Percentiles rank a stretch among this genome's conserved stretches.
Conservation (phyloP, 1,284 basidiomycete genomes). For the Neonothopanus nambi region DNA sequence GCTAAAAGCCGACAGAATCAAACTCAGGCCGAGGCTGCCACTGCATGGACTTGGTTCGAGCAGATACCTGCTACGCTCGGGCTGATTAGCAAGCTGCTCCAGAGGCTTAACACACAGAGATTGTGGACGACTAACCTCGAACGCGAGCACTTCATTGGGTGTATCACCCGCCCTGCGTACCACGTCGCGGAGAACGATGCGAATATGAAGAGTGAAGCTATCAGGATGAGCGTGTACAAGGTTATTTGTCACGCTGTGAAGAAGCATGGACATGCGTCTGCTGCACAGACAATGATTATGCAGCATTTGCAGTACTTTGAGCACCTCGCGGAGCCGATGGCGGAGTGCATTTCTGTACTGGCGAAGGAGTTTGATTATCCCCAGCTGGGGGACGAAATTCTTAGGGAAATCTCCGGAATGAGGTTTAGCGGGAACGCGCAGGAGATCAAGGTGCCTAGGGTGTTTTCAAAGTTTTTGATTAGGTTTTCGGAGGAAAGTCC, state of each 20-base stretch:
- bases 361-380: conserved; percentile 88
- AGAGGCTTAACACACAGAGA: conserved; percentile 69
- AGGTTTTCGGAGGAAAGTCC: conserved; percentile 84
- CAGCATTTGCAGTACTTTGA: conserved; percentile 94
- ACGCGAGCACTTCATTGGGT: conserved; percentile 83
- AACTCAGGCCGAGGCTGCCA: conserved; percentile 45
- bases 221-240: conserved; percentile 80
- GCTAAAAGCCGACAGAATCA: conserved; percentile 31
- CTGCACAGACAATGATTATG: conserved; percentile 88
- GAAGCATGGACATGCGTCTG: conserved; percentile 82
- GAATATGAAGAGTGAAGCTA: conserved; percentile 81
- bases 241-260: conserved; percentile 93
- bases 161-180: conserved; percentile 85
- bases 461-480: conserved; percentile 86
- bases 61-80: conserved; percentile 72
- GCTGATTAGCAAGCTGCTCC: conserved; percentile 71
- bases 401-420: conserved; percentile 82
- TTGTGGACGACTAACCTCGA: conserved; percentile 89
- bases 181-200: conserved; percentile 84
- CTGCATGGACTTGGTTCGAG: conserved; percentile 74
- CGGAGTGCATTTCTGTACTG: conserved; percentile 82
- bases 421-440: conserved; percentile 64
- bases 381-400: conserved; percentile 88
- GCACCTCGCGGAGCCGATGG: conserved; percentile 92
- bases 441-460: conserved; percentile 87